These are phyloP conservation scores for Macroventuria anomochaeta DNA, from an alignment of 2,329 filamentous ascomycete genomes.

Conservation along the genomic window DNA sequence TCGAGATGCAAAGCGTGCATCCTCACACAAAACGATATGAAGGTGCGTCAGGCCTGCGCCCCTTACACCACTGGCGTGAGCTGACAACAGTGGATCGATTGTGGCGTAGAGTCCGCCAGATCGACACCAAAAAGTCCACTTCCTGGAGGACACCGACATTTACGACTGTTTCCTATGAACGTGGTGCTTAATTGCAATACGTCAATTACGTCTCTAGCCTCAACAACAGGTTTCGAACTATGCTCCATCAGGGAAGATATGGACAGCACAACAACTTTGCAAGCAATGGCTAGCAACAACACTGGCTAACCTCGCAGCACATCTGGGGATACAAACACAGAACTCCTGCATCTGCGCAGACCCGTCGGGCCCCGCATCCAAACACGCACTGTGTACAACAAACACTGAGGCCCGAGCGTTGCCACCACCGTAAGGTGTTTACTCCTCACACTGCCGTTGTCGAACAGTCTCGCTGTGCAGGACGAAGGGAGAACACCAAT, in stretches of 20 bases:
- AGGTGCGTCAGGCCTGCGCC: constrained; percentile 21
- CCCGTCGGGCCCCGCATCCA: constrained; percentile 28
- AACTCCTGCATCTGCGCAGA: constrained; percentile 22
- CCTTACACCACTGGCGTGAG: constrained; percentile 9
- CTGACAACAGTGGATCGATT: constrained; percentile 4
- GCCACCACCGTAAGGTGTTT: constrained; percentile 12
- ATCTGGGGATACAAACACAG: constrained; percentile 20
- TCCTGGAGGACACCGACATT: neutral
- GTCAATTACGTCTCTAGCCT: neutral
- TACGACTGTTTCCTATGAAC: neutral
- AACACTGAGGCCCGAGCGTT: constrained; percentile 5
- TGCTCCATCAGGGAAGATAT: constrained; percentile 12
- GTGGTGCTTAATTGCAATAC: neutral
- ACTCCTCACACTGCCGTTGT: constrained; percentile 6
- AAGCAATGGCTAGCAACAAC: constrained; percentile 9
- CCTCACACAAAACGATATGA: constrained; percentile 23
- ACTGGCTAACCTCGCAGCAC: constrained; percentile 32
- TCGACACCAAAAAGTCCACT: neutral
- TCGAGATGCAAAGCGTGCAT: constrained; percentile 25
- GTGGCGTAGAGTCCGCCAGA: neutral
- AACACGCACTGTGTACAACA: constrained; percentile 34
- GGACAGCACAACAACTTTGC: constrained; percentile 13
- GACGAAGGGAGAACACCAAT: constrained; percentile 21
- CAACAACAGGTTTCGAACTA: constrained; percentile 3
- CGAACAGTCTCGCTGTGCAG: constrained; percentile 22